These are phyloP conservation scores for Lyophyllum shimeji DNA, from an alignment of 768 basidiomycete genomes.

Conservation along the genomic window DNA sequence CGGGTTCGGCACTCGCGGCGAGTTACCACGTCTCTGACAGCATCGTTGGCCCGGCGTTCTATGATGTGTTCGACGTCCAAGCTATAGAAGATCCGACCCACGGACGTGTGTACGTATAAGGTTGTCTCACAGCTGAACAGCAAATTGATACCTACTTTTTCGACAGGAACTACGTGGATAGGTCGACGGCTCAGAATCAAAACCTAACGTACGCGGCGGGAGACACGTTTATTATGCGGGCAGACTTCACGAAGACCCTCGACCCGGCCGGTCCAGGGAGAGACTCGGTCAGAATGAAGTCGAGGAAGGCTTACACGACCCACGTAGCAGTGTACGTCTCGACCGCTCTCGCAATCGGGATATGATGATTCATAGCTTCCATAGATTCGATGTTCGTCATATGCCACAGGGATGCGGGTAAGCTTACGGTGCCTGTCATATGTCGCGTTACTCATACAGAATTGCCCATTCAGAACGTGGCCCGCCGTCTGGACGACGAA, in stretches of 20 bases:
- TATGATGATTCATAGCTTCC: too few species aligned
- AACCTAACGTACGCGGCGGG: conserved; percentile 47
- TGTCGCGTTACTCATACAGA: background rate
- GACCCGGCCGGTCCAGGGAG: conserved; percentile 44
- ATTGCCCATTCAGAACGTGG: background rate
- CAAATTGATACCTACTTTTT: background rate
- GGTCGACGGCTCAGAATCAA: conserved; percentile 3
- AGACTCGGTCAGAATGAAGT: conserved; percentile 52
- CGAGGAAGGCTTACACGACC: conserved; percentile 49
- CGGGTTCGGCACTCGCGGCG: conserved; percentile 21
- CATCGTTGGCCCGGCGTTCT: conserved; percentile 45
- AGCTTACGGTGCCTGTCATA: conserved; percentile 5
- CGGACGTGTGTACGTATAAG: conserved; percentile 46
- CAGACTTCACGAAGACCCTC: conserved; percentile 42
- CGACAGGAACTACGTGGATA: background rate
- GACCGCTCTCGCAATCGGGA: background rate
- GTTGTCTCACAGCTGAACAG: too few species aligned
- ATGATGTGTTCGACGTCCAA: conserved; percentile 47
- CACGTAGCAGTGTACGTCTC: conserved; percentile 51
- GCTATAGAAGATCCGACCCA: conserved; percentile 56
- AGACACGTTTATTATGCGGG: conserved; percentile 45
- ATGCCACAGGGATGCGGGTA: conserved; percentile 58
- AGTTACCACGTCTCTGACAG: conserved; percentile 40
- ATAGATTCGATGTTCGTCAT: conserved; percentile 43
- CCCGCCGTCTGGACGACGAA: conserved; percentile 46